phyloP scores from a whole-genome alignment of 371 early-diverging fungal species.

The Mucor saturninus region DNA sequence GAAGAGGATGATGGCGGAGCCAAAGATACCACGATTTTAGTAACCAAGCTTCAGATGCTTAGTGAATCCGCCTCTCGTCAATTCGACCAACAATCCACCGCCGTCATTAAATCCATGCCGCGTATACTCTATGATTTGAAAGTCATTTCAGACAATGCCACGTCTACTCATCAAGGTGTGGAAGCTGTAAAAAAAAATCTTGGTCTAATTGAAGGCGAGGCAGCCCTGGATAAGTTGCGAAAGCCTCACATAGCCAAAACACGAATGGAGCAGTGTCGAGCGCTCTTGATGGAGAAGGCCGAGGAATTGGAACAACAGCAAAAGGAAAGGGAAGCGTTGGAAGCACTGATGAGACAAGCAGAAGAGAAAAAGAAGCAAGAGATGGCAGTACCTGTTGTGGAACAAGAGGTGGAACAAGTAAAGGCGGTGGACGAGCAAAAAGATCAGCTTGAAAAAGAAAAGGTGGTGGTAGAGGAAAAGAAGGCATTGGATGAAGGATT shows the following conservation, averaged over 20 bases:
- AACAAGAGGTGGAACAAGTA: neutral
- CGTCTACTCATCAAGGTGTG: conserved; percentile 53
- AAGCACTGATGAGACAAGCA: neutral
- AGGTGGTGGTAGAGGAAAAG: conserved; percentile 1
- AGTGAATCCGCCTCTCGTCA: conserved; percentile 58
- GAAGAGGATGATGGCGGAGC: conserved; percentile 18
- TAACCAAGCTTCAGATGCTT: conserved; percentile 62
- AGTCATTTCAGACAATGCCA: conserved; percentile 61
- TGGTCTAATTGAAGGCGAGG: conserved; percentile 23
- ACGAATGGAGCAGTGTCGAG: conserved; percentile 67
- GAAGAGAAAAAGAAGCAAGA: neutral
- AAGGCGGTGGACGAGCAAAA: conserved; percentile 2
- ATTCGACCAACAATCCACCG: conserved; percentile 54
- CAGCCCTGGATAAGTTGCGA: conserved; percentile 65
- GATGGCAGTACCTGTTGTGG: neutral
- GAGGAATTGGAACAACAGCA: conserved; percentile 8
- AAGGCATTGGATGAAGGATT: conserved; percentile 13
- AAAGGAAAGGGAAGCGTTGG: neutral
- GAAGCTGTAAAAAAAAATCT: conserved; percentile 51
- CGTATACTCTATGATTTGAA: conserved; percentile 70
- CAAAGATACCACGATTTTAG: conserved; percentile 57
- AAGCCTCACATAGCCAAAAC: conserved; percentile 71
- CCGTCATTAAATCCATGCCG: conserved; percentile 63
- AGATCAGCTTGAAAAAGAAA: neutral
- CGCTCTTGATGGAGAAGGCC: conserved; percentile 15